Percentiles rank a stretch among this genome's conserved stretches.
Conservation (phyloP, 1,139 yeast genomes). For the Geotrichum histeridarum region DNA sequence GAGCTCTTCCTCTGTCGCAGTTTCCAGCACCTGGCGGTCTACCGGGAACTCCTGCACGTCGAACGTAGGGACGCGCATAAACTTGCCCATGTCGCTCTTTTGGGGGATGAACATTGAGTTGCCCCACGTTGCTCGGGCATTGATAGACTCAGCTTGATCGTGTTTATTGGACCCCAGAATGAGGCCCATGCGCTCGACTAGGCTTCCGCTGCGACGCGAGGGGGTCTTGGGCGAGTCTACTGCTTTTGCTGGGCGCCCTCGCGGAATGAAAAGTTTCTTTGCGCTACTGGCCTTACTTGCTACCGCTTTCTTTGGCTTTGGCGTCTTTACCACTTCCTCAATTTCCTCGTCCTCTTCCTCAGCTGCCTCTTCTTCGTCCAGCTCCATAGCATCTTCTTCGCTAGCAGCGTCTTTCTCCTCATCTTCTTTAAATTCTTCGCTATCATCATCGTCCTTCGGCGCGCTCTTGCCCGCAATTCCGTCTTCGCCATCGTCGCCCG, state of each 20-base stretch:
- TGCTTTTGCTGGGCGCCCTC: not conserved
- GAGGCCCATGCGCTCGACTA: slow-evolving; percentile 39
- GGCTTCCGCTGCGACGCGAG: slow-evolving; percentile 25
- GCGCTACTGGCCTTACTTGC: not conserved
- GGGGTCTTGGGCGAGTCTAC: slow-evolving; percentile 30
- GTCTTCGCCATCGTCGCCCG: slow-evolving; percentile 20
- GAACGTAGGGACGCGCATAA: slow-evolving; percentile 17
- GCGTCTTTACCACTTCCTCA: slow-evolving; percentile 4
- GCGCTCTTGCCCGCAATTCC: slow-evolving; percentile 3
- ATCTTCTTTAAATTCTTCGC: slow-evolving; percentile 8
- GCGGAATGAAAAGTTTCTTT: slow-evolving; percentile 4
- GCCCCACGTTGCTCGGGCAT: slow-evolving; percentile 39
- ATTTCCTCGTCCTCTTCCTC: slow-evolving; percentile 14
- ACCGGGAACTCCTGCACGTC: not conserved
- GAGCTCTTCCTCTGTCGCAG: not conserved
- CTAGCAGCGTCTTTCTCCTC: not conserved
- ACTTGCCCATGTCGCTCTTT: slow-evolving; percentile 18
- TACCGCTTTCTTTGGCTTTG: not conserved
- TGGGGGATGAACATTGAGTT: slow-evolving; percentile 32
- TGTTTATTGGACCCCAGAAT: slow-evolving; percentile 38
- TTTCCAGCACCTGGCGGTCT: not conserved
- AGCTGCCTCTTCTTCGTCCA: slow-evolving; percentile 13
- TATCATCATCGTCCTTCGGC: slow-evolving; percentile 18
- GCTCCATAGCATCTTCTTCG: slow-evolving; percentile 6
- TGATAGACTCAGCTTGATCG: slow-evolving; percentile 36